phyloP scores from a whole-genome alignment of 345 rosid genomes.

The Brassica cretica region DNA sequence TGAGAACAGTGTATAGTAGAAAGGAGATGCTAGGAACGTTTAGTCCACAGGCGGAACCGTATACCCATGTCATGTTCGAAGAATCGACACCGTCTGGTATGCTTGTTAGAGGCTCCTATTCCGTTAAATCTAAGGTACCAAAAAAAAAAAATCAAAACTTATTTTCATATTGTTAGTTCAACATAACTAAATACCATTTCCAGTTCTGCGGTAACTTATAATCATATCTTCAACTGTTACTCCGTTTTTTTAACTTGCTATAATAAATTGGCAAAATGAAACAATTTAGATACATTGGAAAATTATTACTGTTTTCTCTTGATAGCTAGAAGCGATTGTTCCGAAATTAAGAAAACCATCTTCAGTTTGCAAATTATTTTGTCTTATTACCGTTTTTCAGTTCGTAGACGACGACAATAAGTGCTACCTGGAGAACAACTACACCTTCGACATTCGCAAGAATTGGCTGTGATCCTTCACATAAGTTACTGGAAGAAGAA shows the following conservation, averaged over 20 bases:
- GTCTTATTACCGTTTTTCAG: constrained; percentile 39
- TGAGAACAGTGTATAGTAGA: constrained; percentile 61
- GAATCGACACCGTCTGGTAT: constrained; percentile 88
- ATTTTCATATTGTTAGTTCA: no score
- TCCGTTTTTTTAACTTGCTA: not conserved
- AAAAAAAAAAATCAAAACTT: not conserved
- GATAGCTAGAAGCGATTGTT: not conserved
- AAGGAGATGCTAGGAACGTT: constrained; percentile 94
- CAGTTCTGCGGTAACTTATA: not conserved
- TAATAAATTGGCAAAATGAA: not conserved
- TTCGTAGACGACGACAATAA: constrained; percentile 72
- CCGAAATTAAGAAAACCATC: not conserved
- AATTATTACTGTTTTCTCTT: not conserved
- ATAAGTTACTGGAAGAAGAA: constrained; percentile 8
- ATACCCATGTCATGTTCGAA: constrained; percentile 68
- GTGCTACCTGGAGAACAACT: constrained; percentile 79
- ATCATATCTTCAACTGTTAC: not conserved
- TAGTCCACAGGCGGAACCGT: constrained; percentile 84
- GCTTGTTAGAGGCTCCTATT: constrained; percentile 78
- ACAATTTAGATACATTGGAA: not conserved
- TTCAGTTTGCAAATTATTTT: not conserved
- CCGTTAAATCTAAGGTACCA: constrained; percentile 75
- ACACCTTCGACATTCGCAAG: constrained; percentile 69
- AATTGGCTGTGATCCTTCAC: constrained; percentile 47
- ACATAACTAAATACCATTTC: not conserved